Conservation (phyloP, 2,329 filamentous ascomycete species). For the Fusarium coffeatum region DNA sequence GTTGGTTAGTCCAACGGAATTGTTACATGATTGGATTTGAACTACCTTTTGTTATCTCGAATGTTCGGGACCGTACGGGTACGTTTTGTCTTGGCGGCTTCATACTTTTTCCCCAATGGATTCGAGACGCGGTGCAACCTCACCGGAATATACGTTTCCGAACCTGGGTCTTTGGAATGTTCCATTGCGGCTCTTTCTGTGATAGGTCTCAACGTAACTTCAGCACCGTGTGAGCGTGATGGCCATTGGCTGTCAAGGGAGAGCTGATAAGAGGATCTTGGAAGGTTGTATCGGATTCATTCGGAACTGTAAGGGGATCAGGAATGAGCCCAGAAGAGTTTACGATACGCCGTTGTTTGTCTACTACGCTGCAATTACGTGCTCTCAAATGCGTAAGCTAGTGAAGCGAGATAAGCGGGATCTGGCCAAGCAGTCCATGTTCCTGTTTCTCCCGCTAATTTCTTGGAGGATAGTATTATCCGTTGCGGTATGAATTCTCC, state of each 20-base stretch:
- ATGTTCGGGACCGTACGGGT: constrained; percentile 6
- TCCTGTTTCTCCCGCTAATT: constrained; percentile 1
- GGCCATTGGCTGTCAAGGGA: neutral
- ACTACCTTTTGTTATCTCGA: neutral
- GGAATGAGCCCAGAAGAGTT: neutral
- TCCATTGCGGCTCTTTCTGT: neutral
- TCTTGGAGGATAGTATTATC: neutral
- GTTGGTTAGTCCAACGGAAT: neutral
- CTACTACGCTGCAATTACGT: neutral
- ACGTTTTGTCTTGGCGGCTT: constrained; percentile 3
- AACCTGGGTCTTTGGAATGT: neutral
- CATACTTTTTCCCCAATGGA: neutral
- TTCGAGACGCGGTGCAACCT: neutral
- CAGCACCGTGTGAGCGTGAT: neutral
- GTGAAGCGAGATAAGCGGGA: neutral
- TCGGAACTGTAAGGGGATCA: neutral
- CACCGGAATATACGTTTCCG: neutral
- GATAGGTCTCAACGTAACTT: neutral
- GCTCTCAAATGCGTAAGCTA: neutral
- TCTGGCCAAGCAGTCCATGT: neutral
- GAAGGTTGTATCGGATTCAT: neutral
- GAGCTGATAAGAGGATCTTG: neutral
- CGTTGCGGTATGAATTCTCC: neutral
- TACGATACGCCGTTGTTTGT: neutral
- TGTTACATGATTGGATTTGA: neutral